Evolutionary conservation across 768 basidiomycete species (phyloP).

Genomic region (Austroboletus eburneus): DNA sequence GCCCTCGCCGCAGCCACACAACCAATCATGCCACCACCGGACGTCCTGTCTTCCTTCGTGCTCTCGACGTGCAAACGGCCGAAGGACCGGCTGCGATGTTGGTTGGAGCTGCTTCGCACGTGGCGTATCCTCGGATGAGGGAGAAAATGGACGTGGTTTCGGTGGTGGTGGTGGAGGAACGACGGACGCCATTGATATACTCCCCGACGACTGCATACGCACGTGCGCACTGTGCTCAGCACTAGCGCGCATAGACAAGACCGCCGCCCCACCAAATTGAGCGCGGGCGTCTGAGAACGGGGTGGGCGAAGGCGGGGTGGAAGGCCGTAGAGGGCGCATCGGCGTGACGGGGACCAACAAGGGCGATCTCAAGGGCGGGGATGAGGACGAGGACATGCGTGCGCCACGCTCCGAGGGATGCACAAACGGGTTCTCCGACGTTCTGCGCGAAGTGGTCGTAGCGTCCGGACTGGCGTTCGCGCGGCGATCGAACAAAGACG

Average conservation of each 20-base stretch:
- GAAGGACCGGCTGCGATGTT: conserved; percentile 28
- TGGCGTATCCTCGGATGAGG: conserved; percentile 37
- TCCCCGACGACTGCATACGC: conserved; percentile 2
- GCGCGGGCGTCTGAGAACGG: conserved; percentile 38
- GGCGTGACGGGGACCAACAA: background rate
- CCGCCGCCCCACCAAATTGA: conserved; percentile 17
- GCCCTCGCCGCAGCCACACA: conserved; percentile 78
- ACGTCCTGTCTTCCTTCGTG: conserved; percentile 35
- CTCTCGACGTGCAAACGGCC: conserved; percentile 21
- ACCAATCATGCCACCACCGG: conserved; percentile 84
- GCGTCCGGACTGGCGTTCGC: conserved; percentile 7
- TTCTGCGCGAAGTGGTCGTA: background rate
- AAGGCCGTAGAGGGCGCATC: background rate
- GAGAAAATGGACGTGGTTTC: conserved; percentile 52
- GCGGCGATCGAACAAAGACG: conserved; percentile 15
- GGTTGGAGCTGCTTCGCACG: conserved; percentile 33
- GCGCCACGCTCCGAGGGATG: conserved; percentile 21
- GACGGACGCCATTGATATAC: conserved; percentile 12
- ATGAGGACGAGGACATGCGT: background rate
- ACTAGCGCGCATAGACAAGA: background rate
- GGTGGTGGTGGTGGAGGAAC: conserved; percentile 29
- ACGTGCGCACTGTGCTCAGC: background rate
- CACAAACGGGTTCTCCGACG: conserved; percentile 44
- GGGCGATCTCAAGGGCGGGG: background rate
- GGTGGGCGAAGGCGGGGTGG: conserved; percentile 12